These are phyloP conservation scores for Colletotrichum truncatum DNA, from an alignment of 2,329 filamentous ascomycete genomes.

Conservation along the genomic window DNA sequence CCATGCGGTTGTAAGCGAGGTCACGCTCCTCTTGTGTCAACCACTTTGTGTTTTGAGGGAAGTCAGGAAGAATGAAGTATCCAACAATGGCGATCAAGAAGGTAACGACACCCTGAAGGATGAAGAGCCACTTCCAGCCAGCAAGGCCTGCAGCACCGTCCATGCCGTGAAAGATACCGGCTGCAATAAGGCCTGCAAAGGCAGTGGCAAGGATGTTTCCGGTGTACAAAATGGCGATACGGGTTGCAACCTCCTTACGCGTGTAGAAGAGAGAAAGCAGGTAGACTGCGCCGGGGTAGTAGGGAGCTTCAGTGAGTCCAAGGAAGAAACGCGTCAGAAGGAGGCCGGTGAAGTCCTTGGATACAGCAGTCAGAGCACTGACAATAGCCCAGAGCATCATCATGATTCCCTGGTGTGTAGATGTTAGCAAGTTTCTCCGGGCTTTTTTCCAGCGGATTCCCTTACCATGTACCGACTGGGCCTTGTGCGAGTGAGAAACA, in stretches of 20 bases:
- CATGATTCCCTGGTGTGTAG: conserved; percentile 30
- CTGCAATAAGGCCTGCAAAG: conserved; percentile 72
- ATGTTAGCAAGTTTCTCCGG: too few species aligned
- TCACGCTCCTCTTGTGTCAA: conserved; percentile 33
- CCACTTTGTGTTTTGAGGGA: conserved; percentile 34
- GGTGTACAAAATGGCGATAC: conserved; percentile 66
- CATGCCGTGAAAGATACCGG: conserved; percentile 69
- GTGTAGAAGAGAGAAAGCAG: conserved; percentile 72
- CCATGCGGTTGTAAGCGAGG: conserved; percentile 34
- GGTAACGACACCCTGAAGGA: conserved; percentile 50
- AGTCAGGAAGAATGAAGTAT: conserved; percentile 34
- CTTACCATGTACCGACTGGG: conserved; percentile 32
- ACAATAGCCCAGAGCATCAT: conserved; percentile 33
- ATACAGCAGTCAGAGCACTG: conserved; percentile 41
- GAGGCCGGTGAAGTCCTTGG: conserved; percentile 42
- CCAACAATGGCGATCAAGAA: conserved; percentile 34
- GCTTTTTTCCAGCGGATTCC: fast-evolving
- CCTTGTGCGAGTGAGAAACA: conserved; percentile 31
- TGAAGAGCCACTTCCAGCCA: conserved; percentile 55
- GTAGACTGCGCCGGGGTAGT: conserved; percentile 49
- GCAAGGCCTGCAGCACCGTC: conserved; percentile 44
- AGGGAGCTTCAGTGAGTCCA: conserved; percentile 43
- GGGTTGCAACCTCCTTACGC: conserved; percentile 69
- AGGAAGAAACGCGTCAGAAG: conserved; percentile 46
- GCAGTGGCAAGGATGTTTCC: conserved; percentile 74